These are phyloP conservation scores for Melaleuca quinquenervia DNA, from an alignment of 345 rosid genomes.

Conservation along the genomic window DNA sequence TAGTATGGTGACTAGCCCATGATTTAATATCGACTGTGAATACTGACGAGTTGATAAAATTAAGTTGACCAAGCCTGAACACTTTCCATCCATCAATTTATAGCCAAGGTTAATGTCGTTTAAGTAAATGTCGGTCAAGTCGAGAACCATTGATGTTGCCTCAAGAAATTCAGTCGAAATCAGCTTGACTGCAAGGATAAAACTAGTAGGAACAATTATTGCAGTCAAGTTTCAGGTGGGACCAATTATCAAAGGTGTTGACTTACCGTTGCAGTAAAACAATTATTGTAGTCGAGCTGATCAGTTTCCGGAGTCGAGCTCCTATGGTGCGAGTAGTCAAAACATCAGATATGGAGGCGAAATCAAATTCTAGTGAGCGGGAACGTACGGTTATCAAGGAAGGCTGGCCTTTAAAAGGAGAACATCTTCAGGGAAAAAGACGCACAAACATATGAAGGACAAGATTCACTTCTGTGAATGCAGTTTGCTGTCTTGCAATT, in stretches of 20 bases:
- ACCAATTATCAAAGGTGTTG: neutral
- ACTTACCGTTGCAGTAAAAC: neutral
- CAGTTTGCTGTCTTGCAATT: neutral
- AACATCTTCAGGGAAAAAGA: neutral
- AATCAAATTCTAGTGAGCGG: no score
- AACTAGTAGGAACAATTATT: no score
- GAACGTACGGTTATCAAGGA: no score
- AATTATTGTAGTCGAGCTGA: neutral
- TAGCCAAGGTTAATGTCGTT: neutral
- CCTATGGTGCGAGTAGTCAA: no score
- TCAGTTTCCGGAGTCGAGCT: no score
- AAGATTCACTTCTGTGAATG: neutral
- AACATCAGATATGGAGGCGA: no score
- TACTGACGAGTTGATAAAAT: no score
- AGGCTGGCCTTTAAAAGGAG: neutral
- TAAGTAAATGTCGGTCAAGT: neutral
- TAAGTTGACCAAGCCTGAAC: neutral
- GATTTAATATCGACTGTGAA: neutral
- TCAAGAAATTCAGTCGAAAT: neutral
- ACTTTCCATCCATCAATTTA: neutral
- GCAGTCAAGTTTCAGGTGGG: neutral
- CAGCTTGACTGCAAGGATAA: neutral
- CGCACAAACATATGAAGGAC: neutral
- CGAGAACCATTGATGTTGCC: neutral
- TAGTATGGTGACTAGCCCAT: neutral